These are phyloP conservation scores for Suillus lakei DNA, from an alignment of 768 basidiomycete species.

Conservation along the genomic window DNA sequence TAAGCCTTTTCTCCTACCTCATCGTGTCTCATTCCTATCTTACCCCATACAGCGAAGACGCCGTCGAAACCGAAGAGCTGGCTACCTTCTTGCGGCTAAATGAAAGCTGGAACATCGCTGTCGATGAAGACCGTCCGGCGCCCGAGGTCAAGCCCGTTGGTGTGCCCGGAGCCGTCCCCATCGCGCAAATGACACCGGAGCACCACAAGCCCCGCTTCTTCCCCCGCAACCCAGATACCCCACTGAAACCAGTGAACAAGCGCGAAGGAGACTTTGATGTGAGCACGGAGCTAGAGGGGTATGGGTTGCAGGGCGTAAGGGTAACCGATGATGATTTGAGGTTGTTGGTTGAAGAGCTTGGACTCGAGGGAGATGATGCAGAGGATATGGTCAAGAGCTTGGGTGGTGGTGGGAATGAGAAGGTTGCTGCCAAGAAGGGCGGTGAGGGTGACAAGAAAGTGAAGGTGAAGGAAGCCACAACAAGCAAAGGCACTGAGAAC, in stretches of 20 bases:
- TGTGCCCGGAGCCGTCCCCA: conserved; percentile 78
- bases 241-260: conserved; percentile 62
- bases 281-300: conserved; percentile 69
- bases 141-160: conserved; percentile 68
- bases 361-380: conserved; percentile 78
- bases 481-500: conserved; percentile 1
- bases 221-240: conserved; percentile 47
- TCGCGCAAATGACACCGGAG: conserved; percentile 82
- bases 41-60: conserved; percentile 67
- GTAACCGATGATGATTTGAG: conserved; percentile 77
- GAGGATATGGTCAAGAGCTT: conserved; percentile 74
- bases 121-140: conserved; percentile 64
- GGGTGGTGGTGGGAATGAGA: conserved; percentile 32
- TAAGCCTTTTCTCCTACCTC: conserved; percentile 40
- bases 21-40: conserved; percentile 10
- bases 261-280: conserved; percentile 62
- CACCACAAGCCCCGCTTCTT: conserved; percentile 64
- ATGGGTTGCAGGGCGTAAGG: conserved; percentile 76
- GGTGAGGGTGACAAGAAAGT: conserved; percentile 14
- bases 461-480: conserved; percentile 10
- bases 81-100: conserved; percentile 72
- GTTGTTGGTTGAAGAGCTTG: conserved; percentile 74
- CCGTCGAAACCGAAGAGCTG: conserved; percentile 79
- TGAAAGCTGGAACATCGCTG: conserved; percentile 63
- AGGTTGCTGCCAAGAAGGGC: conserved; percentile 17